A percentile compares a stretch with the other conserved stretches of the same genome.
These are phyloP conservation scores for Pistacia vera DNA, from an alignment of 345 rosid species.

Conservation along the genomic window DNA sequence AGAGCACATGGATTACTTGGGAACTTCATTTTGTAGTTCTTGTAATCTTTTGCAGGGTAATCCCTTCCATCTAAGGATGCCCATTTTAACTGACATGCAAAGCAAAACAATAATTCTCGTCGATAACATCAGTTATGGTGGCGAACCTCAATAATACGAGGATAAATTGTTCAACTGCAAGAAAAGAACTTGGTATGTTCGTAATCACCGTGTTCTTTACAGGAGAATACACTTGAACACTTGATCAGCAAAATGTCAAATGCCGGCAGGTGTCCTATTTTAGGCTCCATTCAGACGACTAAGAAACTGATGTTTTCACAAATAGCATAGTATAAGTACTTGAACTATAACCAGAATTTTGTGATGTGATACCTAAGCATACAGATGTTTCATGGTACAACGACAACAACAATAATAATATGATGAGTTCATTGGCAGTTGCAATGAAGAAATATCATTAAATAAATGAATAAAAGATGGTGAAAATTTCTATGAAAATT, in stretches of 20 bases:
- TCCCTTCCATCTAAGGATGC: too few species aligned
- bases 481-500: too few species aligned
- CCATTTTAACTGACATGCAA: too few species aligned
- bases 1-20: too few species aligned
- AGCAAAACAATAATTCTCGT: too few species aligned
- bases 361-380: neutral
- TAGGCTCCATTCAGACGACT: slow-evolving; percentile 29
- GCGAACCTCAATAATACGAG: too few species aligned
- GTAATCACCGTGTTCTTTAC: neutral
- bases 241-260: neutral
- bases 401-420: neutral
- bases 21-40: too few species aligned
- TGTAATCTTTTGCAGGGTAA: too few species aligned
- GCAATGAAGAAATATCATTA: too few species aligned
- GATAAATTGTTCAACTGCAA: neutral
- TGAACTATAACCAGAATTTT: neutral
- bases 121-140: too few species aligned
- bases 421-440: too few species aligned
- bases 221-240: neutral
- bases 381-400: neutral
- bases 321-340: neutral
- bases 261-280: neutral
- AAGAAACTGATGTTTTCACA: slow-evolving; percentile 35
- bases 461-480: too few species aligned
- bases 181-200: neutral